Conservation (phyloP, 2,329 filamentous ascomycete species). For the Xylariomycetidae sp. region DNA sequence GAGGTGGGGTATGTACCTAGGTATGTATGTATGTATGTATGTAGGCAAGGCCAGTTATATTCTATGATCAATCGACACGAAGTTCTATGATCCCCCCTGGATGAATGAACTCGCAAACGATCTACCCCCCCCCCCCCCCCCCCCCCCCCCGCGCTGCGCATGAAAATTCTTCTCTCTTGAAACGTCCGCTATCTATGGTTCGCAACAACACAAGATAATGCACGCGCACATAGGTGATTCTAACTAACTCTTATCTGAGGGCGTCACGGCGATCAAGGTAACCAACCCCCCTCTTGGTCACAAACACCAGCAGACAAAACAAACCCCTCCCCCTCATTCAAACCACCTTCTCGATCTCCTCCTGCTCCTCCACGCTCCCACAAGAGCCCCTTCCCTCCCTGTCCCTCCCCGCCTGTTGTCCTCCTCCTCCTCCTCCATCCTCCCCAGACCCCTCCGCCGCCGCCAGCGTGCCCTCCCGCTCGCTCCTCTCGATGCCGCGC, state of each 20-base stretch:
- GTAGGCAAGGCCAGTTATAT: too few relatives aligned
- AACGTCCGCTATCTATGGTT: too few relatives aligned
- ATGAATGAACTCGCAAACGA: too few relatives aligned
- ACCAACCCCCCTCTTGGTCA: too few relatives aligned
- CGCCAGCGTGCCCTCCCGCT: slow-evolving; percentile 6
- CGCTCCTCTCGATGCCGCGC: slow-evolving; percentile 49
- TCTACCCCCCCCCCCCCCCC: background rate
- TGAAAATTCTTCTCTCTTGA: too few relatives aligned
- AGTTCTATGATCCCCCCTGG: background rate
- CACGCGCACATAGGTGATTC: too few relatives aligned
- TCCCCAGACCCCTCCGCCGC: background rate
- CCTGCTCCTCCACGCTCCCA: slow-evolving; percentile 56
- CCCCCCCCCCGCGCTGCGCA: too few relatives aligned
- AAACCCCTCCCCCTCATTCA: slow-evolving; percentile 5
- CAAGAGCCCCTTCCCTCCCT: slow-evolving; percentile 28
- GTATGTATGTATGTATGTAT: background rate
- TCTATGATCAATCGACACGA: slow-evolving; percentile 2
- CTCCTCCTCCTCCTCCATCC: background rate
- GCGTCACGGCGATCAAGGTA: too few relatives aligned
- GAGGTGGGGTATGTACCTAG: too few relatives aligned
- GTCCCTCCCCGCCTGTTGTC: slow-evolving; percentile 2
- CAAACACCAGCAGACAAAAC: background rate
- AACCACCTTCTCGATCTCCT: slow-evolving; percentile 39
- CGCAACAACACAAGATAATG: too few relatives aligned
- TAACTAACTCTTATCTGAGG: too few relatives aligned